These are phyloP conservation scores for Alternaria sp. DNA, from an alignment of 2,329 filamentous ascomycete genomes.

Conservation along the genomic window DNA sequence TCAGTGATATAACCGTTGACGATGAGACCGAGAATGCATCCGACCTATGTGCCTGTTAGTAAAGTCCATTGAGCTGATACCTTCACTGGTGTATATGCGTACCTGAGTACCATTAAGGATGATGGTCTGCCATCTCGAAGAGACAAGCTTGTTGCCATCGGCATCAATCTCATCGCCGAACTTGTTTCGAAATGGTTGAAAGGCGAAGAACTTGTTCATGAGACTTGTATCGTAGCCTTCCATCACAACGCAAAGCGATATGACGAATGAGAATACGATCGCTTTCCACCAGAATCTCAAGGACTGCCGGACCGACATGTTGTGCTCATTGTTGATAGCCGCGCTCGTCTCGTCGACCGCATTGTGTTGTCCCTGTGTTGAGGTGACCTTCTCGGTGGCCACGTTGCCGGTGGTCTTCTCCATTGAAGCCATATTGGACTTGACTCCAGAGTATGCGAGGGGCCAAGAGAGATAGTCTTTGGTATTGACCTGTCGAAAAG, in stretches of 20 bases:
- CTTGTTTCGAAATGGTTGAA: constrained; percentile 52
- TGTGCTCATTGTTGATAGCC: constrained; percentile 54
- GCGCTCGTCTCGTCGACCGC: constrained; percentile 26
- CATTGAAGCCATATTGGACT: constrained; percentile 17
- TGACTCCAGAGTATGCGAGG: constrained; percentile 2
- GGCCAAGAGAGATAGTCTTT: background rate
- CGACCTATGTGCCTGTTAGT: constrained; percentile 40
- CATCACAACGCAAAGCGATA: constrained; percentile 88
- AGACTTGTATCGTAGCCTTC: constrained; percentile 84
- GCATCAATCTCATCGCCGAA: constrained; percentile 49
- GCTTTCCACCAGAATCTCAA: constrained; percentile 85
- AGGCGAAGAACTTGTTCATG: constrained; percentile 77
- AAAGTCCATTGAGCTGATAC: background rate
- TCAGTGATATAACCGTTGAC: constrained; percentile 56
- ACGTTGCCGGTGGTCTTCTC: constrained; percentile 32
- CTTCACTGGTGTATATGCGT: constrained; percentile 14
- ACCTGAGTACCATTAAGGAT: constrained; percentile 55
- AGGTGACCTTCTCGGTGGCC: constrained; percentile 30
- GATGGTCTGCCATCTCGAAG: constrained; percentile 55
- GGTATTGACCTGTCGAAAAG: constrained; percentile 3
- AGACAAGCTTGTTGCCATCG: constrained; percentile 50
- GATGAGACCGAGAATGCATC: constrained; percentile 54
- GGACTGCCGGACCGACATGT: constrained; percentile 70
- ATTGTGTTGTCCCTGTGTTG: constrained; percentile 21
- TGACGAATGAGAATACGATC: constrained; percentile 79